Evolutionary conservation across 1,284 basidiomycete genomes (phyloP), one percentile per base, ranked within the genome.

Genomic region (Papiliotrema laurentii): DNA sequence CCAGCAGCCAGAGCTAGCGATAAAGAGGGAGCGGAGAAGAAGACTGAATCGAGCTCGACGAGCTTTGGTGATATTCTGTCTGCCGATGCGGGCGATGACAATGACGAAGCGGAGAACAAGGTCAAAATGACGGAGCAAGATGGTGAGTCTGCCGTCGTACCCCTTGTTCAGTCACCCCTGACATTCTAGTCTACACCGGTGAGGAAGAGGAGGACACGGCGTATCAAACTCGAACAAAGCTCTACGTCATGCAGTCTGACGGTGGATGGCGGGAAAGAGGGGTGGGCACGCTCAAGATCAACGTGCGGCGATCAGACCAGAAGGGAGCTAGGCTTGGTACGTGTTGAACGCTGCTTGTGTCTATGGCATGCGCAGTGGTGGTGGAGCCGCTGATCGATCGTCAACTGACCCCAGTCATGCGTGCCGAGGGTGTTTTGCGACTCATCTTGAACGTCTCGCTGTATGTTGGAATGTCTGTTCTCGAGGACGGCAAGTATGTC

Each of bases 191-290:
- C 27, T 75, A 80, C 37, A 97, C 92, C 0, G 92, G 92, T 10
- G 92, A 97, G 71, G 92, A 97, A 69, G 86, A 89, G 21, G 92
- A 97, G 68, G 81, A 85, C 51, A 91, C 87, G 1, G 74, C 90
- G 37, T 83, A 85, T 69, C 86, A 88, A 73, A 84, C 86, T 11
- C 84, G 92, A 51, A 86, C 86, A 38, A 96, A 94, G 75, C 75
- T 97, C 27, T 94, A 83, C 68, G 75, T 81, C 16, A 80, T 92
- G 60, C 81, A 82, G 58, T 76, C 81, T 64, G 76, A 77, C 50
- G 80, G 77, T 43, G 77, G 80, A 45, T 97, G 91, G 91, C 89
- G 86, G 66, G 92, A 97, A 69, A 80, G 87, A 39, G 92, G 92
- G 9, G 87, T 84, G 14, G 92, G 92, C 1, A 78, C 81, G 16